Percentiles rank a stretch among this genome's conserved stretches.
Evolutionary conservation across 106 monocot species (phyloP).

Genomic region (Agapanthus africanus): DNA sequence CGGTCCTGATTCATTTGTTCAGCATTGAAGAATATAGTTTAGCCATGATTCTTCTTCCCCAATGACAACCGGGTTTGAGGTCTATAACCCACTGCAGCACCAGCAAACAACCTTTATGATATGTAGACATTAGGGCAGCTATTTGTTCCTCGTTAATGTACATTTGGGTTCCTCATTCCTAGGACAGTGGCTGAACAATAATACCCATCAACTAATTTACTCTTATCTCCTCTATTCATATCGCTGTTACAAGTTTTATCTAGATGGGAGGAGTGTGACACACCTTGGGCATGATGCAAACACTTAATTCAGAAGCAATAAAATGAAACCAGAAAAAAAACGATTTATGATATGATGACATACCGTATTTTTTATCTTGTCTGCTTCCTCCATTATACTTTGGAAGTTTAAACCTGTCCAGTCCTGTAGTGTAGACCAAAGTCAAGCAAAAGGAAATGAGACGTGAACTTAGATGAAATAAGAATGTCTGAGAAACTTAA

Average conservation of each 20-base stretch:
- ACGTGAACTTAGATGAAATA: neutral
- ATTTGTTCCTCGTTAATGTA: too few species aligned
- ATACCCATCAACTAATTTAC: too few species aligned
- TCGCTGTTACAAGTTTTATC: too few species aligned
- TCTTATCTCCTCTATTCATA: too few species aligned
- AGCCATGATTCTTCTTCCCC: neutral
- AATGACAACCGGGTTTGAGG: neutral
- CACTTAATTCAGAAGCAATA: neutral
- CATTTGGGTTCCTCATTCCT: too few species aligned
- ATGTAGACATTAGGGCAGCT: too few species aligned
- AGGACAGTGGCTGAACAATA: too few species aligned
- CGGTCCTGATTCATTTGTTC: neutral
- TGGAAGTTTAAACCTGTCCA: constrained; percentile 92
- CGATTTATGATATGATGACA: neutral
- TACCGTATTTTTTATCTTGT: constrained; percentile 91
- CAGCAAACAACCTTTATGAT: neutral
- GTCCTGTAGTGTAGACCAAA: constrained; percentile 43
- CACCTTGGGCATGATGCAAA: too few species aligned
- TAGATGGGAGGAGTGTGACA: too few species aligned
- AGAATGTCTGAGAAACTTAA: neutral
- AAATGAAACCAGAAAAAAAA: neutral
- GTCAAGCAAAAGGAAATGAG: constrained; percentile 1
- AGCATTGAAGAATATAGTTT: neutral
- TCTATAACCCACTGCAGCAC: neutral
- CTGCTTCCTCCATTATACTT: constrained; percentile 93